Evolutionary conservation across 2,329 filamentous ascomycete species (phyloP).

Genomic region (Davidsoniella australis): DNA sequence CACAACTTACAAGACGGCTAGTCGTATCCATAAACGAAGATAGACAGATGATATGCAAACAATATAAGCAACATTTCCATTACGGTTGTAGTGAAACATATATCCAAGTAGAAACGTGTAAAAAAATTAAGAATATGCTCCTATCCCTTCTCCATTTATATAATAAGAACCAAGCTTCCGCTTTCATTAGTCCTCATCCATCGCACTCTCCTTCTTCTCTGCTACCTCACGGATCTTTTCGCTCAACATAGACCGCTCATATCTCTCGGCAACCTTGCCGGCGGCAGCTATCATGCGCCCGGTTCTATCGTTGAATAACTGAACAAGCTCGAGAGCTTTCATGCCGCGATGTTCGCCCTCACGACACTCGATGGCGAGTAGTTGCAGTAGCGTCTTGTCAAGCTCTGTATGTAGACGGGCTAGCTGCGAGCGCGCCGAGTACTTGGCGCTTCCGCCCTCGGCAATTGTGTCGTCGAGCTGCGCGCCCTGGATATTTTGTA

Average conservation of each 20-base stretch:
- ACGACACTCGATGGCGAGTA: constrained; percentile 77
- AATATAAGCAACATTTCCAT: too few species aligned
- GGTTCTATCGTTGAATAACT: constrained; percentile 65
- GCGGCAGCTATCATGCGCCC: constrained; percentile 88
- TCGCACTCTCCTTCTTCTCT: constrained; percentile 3
- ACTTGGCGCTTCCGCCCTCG: constrained; percentile 22
- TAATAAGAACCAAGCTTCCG: background rate
- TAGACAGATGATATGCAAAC: too few species aligned
- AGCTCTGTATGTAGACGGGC: constrained; percentile 63
- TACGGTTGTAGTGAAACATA: too few species aligned
- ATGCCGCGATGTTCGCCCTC: constrained; percentile 87
- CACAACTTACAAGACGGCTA: too few species aligned
- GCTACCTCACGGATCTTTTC: constrained; percentile 61
- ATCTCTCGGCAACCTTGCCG: constrained; percentile 73
- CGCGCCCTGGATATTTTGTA: constrained; percentile 51
- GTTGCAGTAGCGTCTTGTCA: constrained; percentile 77
- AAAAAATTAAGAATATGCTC: too few species aligned
- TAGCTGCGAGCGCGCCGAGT: constrained; percentile 49
- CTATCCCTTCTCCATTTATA: background rate
- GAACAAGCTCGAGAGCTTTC: constrained; percentile 83
- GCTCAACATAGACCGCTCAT: constrained; percentile 60
- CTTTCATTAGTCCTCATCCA: constrained; percentile 6
- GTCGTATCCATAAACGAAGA: too few species aligned
- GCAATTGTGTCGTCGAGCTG: constrained; percentile 64
- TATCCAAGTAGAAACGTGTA: too few species aligned